Evolutionary conservation across 495 filamentous ascomycete genomes (phyloP), one percentile per base, ranked within the genome.

Genomic region (Aspergillus egyptiacus): DNA sequence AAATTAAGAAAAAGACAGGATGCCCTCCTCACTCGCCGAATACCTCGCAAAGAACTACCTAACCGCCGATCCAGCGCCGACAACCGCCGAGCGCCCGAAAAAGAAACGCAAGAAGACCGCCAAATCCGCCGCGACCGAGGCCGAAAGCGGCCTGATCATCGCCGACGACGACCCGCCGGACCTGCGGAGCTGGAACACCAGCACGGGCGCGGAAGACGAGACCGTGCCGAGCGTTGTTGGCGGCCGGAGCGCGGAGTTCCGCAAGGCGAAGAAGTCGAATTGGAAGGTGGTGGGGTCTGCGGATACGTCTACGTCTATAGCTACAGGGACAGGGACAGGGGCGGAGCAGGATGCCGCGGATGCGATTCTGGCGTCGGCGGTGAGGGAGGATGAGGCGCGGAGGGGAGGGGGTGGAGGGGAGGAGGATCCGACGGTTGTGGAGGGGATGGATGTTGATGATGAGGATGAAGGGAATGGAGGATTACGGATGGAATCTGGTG

Each of bases 1-100:
- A 42, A 38, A 40, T 8, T 9, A 24, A 22, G 14, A 6, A 33
- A 32, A 20, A 15, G 10, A 32, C 5, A 62, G 27, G 56, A 67
- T 65, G 62, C 62, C 62, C 42, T 66, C 57, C 57, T 61, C 54
- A 48, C 79, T 95, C 55, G 84, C 90, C 22, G 80, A 82, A 66
- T 99, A 97, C 67, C 84, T 99, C 41, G 91, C 93, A 44, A 85
- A 90, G 55, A 95, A 90, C 67, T 99, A 99, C 69, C 83, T 99
- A 28, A 88, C 78, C 4, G 85, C 87, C 24, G 87, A 91, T 63
- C 67, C 54, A 11, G 9, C 46, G 8, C 32, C 68, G 1, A 48
- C 53, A 8, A 3, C 28, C 2, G 13, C 66, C n/a, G 69, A 81
- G 33, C 81, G 83, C 37, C 73, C 84, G 10, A 77, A 79, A 20